These are phyloP conservation scores for Vitis riparia DNA, from an alignment of 164 flowering plant species.

Conservation along the genomic window DNA sequence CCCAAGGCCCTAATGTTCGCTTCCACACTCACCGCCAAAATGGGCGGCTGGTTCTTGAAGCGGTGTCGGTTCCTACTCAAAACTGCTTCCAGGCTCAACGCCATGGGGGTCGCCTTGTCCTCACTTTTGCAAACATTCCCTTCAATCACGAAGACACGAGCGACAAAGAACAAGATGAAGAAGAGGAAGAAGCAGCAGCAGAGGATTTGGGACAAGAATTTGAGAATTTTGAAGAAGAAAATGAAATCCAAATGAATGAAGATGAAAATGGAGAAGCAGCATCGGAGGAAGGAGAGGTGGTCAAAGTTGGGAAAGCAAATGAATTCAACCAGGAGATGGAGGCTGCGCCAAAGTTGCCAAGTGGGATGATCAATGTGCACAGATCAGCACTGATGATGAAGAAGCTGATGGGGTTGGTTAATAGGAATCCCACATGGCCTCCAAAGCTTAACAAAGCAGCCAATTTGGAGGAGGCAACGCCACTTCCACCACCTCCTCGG, in stretches of 20 bases:
- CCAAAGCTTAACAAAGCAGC: slow-evolving; percentile 18
- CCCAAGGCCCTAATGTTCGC: slow-evolving; percentile 44
- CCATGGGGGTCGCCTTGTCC: slow-evolving; percentile 65
- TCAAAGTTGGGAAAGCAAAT: not conserved
- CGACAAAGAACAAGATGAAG: not conserved
- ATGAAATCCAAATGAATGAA: not conserved
- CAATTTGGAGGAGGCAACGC: slow-evolving; percentile 24
- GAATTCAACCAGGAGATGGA: slow-evolving; percentile 3
- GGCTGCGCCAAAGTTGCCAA: slow-evolving; percentile 18
- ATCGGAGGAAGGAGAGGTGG: not conserved
- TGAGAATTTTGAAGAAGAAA: not conserved
- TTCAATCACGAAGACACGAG: not conserved
- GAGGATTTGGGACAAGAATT: slow-evolving; percentile 17
- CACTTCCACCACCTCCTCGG: slow-evolving; percentile 35
- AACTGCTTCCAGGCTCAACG: slow-evolving; percentile 56
- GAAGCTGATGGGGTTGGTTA: slow-evolving; percentile 37
- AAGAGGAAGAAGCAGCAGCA: not conserved
- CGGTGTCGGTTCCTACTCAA: slow-evolving; percentile 49
- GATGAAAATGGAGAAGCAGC: not conserved
- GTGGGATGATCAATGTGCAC: slow-evolving; percentile 33
- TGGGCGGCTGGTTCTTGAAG: slow-evolving; percentile 69
- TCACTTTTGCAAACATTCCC: slow-evolving; percentile 29
- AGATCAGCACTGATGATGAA: slow-evolving; percentile 43
- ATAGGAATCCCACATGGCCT: slow-evolving; percentile 41
- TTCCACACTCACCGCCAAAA: slow-evolving; percentile 54